Conservation (phyloP, 192 early-diverging fungal genomes). For the Umbelopsis vinacea region DNA sequence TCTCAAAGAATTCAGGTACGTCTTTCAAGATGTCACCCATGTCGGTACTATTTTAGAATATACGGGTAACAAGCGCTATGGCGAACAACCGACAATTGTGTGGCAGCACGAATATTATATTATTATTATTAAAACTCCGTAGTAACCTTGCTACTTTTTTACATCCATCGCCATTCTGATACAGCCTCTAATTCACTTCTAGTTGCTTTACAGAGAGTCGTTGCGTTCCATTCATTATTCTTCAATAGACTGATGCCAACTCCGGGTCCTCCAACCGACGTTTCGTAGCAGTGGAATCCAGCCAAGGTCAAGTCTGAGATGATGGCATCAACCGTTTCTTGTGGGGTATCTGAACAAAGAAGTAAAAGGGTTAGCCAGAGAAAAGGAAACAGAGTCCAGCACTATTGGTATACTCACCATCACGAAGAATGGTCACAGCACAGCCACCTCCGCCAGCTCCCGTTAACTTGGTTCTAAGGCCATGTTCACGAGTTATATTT, state of each 20-base stretch:
- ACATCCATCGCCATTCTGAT: slow-evolving; percentile 11
- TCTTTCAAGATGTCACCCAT: slow-evolving; percentile 73
- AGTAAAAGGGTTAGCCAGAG: slow-evolving; percentile 9
- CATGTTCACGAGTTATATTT: slow-evolving; percentile 59
- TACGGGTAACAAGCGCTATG: too few relatives aligned
- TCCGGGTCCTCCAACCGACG: slow-evolving; percentile 71
- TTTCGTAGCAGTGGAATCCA: slow-evolving; percentile 76
- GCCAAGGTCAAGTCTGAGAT: slow-evolving; percentile 52
- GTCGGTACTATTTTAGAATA: slow-evolving; percentile 20
- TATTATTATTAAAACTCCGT: slow-evolving; percentile 9
- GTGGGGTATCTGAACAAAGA: slow-evolving; percentile 32
- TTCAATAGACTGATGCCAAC: slow-evolving; percentile 45
- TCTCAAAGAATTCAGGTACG: slow-evolving; percentile 98
- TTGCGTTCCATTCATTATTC: slow-evolving; percentile 18
- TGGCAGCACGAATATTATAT: not conserved
- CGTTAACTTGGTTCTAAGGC: slow-evolving; percentile 86
- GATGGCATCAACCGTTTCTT: slow-evolving; percentile 48
- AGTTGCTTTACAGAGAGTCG: slow-evolving; percentile 18
- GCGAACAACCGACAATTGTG: too few relatives aligned
- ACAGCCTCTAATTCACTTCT: slow-evolving; percentile 18
- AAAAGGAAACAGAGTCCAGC: not conserved
- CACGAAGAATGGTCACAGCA: slow-evolving; percentile 77
- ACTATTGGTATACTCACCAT: slow-evolving; percentile 48
- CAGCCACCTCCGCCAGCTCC: slow-evolving; percentile 99
- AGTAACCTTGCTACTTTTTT: not conserved